A percentile compares a stretch with the other conserved stretches of the same genome.
These are phyloP conservation scores for Aristolochia californica DNA, from an alignment of 164 flowering plant species.

Conservation along the genomic window DNA sequence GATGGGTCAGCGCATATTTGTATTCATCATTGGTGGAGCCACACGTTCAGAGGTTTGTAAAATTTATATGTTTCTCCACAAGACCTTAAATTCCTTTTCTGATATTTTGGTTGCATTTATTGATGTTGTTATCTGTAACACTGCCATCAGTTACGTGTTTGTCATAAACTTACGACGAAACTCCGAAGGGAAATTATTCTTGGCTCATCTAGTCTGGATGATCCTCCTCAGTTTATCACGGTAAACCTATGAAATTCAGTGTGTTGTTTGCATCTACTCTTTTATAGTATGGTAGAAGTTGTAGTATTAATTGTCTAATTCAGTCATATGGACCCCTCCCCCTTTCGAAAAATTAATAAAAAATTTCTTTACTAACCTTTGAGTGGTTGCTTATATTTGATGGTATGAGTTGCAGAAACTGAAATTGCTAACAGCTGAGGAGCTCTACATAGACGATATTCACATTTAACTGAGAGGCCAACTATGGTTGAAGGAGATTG, in stretches of 20 bases:
- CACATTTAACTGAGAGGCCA: conserved; percentile 26
- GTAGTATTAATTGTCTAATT: no score
- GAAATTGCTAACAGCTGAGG: conserved; percentile 53
- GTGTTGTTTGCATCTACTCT: not conserved
- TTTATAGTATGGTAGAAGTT: no score
- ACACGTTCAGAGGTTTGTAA: conserved; percentile 87
- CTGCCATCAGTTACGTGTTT: conserved; percentile 58
- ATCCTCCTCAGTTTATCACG: conserved; percentile 92
- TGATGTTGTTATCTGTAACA: conserved; percentile 5
- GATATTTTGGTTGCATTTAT: not conserved
- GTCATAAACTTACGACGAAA: conserved; percentile 79
- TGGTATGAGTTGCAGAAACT: conserved; percentile 50
- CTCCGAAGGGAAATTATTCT: conserved; percentile 76
- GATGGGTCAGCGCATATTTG: conserved; percentile 92
- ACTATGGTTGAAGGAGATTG: no score
- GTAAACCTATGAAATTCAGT: conserved; percentile 9
- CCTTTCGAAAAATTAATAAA: no score
- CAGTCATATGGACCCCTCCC: no score
- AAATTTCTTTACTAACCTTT: no score
- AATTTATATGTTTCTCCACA: not conserved
- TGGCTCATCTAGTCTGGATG: conserved; percentile 92
- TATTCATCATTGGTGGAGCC: conserved; percentile 96
- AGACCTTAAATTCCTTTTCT: not conserved
- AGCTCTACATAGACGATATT: conserved; percentile 67
- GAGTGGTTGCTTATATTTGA: no score